These are phyloP conservation scores for Citrullus amarus DNA, from an alignment of 306 rosid genomes.

Conservation along the genomic window DNA sequence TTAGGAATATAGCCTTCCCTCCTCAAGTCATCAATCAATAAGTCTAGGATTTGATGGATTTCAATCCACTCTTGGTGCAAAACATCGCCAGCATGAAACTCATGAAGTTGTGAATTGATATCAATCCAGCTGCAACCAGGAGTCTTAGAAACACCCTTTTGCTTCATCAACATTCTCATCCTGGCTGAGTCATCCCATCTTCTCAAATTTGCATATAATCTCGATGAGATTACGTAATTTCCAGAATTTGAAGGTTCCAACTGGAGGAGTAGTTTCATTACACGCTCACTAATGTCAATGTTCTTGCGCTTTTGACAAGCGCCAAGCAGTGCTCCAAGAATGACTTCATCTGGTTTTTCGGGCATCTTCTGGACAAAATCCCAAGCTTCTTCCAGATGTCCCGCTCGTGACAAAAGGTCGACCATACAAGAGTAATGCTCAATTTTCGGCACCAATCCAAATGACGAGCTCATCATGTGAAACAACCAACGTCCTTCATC, in stretches of 20 bases:
- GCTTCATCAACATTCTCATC: constrained; percentile 76
- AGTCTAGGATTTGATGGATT: constrained; percentile 26
- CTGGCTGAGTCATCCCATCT: constrained; percentile 85
- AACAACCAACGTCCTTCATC: constrained; percentile 58
- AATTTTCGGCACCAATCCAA: constrained; percentile 64
- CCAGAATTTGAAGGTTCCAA: constrained; percentile 88
- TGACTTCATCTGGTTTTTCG: constrained; percentile 69
- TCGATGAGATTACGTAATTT: constrained; percentile 74
- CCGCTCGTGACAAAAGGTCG: constrained; percentile 82
- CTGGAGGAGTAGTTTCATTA: constrained; percentile 52
- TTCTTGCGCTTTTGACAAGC: constrained; percentile 68
- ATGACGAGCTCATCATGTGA: constrained; percentile 52
- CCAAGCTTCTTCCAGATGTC: constrained; percentile 75
- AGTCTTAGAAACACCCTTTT: constrained; percentile 72
- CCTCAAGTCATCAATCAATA: constrained; percentile 52
- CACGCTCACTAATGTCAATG: constrained; percentile 50
- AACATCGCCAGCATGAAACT: constrained; percentile 72
- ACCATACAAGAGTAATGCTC: constrained; percentile 96
- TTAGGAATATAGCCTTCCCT: constrained; percentile 70
- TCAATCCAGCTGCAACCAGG: constrained; percentile 99
- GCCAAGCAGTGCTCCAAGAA: constrained; percentile 73
- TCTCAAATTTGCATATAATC: constrained; percentile 49
- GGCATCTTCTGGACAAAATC: constrained; percentile 75
- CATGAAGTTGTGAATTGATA: constrained; percentile 47
- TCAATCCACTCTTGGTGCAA: constrained; percentile 22